Conservation (phyloP, 2,329 filamentous ascomycete species). For the Magnaporthiopsis incrustans region DNA sequence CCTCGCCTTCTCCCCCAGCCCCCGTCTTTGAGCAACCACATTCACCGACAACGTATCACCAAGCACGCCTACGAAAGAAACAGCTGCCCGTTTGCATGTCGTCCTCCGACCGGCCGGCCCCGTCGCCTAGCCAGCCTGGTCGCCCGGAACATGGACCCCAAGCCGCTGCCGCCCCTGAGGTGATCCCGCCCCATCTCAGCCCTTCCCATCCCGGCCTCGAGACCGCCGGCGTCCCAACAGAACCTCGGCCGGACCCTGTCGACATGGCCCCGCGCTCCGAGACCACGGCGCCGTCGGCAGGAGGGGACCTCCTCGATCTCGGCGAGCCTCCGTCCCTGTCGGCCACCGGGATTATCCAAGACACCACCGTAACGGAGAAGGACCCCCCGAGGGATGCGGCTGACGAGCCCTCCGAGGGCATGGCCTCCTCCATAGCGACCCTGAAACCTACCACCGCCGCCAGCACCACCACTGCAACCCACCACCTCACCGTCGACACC, state of each 20-base stretch:
- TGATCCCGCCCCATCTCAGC: background rate
- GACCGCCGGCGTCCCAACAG: background rate
- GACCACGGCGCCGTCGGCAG: background rate
- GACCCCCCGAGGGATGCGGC: background rate
- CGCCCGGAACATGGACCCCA: conserved; percentile 6
- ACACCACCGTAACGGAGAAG: conserved; percentile 5
- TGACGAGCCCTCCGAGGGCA: conserved; percentile 9
- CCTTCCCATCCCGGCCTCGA: background rate
- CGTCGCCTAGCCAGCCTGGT: conserved; percentile 2
- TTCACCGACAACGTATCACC: background rate
- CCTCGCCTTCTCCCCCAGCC: too few relatives aligned
- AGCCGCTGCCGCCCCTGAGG: conserved; percentile 3
- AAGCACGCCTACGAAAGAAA: background rate
- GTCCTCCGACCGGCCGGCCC: conserved; percentile 5
- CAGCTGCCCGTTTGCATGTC: conserved; percentile 5
- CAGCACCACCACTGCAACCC: conserved; percentile 27
- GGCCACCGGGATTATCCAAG: conserved; percentile 1
- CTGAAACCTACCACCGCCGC: conserved; percentile 36
- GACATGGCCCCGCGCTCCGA: conserved; percentile 4
- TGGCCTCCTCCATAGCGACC: conserved; percentile 35
- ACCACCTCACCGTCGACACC: conserved; percentile 38
- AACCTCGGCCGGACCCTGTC: background rate
- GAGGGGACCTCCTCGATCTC: conserved; percentile 4
- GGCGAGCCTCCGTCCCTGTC: conserved; percentile 5
- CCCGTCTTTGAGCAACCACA: too few relatives aligned